These are phyloP conservation scores for Mucor saturninus DNA, from an alignment of 371 early-diverging fungal genomes.

Conservation along the genomic window DNA sequence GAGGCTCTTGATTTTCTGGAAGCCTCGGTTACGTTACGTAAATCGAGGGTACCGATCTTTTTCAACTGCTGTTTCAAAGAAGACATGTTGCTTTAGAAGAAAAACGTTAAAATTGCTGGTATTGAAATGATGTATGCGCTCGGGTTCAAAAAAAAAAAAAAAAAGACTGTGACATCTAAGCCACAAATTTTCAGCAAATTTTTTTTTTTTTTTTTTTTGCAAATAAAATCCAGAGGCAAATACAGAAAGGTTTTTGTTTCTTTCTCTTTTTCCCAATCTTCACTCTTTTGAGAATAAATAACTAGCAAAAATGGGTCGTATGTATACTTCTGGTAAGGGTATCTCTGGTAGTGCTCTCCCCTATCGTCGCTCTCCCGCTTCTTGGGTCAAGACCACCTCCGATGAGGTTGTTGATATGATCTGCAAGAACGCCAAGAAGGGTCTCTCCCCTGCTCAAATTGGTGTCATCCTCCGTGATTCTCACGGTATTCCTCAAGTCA, in stretches of 20 bases:
- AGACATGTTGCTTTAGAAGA: conserved; percentile 17
- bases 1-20: conserved; percentile 71
- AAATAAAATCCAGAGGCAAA: conserved; percentile 4
- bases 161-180: conserved; percentile 4
- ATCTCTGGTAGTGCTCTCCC: conserved; percentile 98
- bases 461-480: conserved; percentile 98
- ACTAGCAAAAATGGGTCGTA: conserved; percentile 39
- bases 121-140: not conserved
- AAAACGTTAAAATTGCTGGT: conserved; percentile 3
- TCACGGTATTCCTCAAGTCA: conserved; percentile 98
- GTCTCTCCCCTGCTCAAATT: conserved; percentile 98
- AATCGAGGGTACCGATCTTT: conserved; percentile 69
- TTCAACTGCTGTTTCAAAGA: conserved; percentile 76
- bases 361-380: conserved; percentile 97
- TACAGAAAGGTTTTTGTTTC: not conserved
- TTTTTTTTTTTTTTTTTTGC: conserved; percentile 7
- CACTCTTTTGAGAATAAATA: conserved; percentile 11
- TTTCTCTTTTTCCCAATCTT: conserved; percentile 31
- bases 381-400: conserved; percentile 96
- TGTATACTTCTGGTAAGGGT: conserved; percentile 98
- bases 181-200: conserved; percentile 9
- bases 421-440: conserved; percentile 99
- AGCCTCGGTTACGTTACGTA: conserved; percentile 48
- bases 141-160: not conserved
- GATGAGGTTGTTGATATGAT: conserved; percentile 98